phyloP scores from a whole-genome alignment of 2,329 filamentous ascomycete genomes.

The Penicillium sp. region DNA sequence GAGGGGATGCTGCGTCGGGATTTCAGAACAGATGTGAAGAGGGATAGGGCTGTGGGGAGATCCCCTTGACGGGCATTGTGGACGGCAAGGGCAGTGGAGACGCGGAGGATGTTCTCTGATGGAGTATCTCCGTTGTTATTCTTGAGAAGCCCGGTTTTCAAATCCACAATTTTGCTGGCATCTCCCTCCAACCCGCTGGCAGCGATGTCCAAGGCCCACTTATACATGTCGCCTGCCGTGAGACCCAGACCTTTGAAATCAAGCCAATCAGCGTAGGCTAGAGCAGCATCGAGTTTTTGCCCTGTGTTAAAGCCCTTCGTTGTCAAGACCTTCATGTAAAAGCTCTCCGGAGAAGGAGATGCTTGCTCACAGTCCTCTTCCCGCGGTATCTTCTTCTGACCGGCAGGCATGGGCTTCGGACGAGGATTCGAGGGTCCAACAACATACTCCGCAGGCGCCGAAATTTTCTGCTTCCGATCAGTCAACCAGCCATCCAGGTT shows the following conservation, averaged over 20 bases:
- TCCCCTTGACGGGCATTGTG: conserved; percentile 70
- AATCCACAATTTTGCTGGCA: conserved; percentile 53
- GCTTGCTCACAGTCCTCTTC: conserved; percentile 72
- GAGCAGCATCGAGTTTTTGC: conserved; percentile 74
- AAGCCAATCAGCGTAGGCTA: conserved; percentile 81
- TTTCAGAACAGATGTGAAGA: conserved; percentile 78
- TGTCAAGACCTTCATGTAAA: conserved; percentile 77
- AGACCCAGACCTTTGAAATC: conserved; percentile 67
- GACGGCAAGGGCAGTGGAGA: conserved; percentile 72
- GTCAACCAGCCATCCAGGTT: conserved; percentile 74
- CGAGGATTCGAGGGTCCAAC: conserved; percentile 79
- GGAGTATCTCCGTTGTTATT: conserved; percentile 53
- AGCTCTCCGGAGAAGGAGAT: conserved; percentile 67
- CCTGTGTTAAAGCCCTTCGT: conserved; percentile 73
- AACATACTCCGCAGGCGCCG: conserved; percentile 70
- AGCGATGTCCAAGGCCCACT: conserved; percentile 72
- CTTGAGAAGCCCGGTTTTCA: conserved; percentile 61
- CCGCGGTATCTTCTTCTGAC: conserved; percentile 57
- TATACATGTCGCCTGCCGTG: conserved; percentile 68
- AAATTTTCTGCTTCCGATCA: conserved; percentile 62
- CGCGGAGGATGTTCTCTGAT: conserved; percentile 69
- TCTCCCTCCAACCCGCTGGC: conserved; percentile 51
- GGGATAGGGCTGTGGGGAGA: conserved; percentile 67
- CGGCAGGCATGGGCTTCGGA: conserved; percentile 67
- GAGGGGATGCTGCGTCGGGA: conserved; percentile 62